A percentile compares a stretch with the other conserved stretches of the same genome.
phyloP scores from a whole-genome alignment of 2,329 filamentous ascomycete genomes.

The Chaetomium olivaceum region DNA sequence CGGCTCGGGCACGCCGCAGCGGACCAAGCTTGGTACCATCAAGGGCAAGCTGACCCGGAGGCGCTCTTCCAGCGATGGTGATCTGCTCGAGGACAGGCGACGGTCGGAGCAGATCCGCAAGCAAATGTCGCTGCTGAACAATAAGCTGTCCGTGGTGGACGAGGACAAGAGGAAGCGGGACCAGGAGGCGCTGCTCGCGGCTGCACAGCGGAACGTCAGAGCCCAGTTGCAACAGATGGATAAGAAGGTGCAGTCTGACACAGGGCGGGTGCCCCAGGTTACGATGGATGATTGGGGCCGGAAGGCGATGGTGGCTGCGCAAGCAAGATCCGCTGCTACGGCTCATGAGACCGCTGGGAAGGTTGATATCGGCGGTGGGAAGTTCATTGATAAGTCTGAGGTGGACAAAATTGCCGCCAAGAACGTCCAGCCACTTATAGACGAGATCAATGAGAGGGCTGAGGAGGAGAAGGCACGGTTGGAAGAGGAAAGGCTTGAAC shows the following conservation, averaged over 20 bases:
- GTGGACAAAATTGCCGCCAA: conserved; percentile 77
- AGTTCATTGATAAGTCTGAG: conserved; percentile 73
- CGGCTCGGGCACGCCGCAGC: conserved; percentile 47
- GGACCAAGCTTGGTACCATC: conserved; percentile 49
- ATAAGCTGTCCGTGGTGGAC: conserved; percentile 67
- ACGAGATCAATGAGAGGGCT: conserved; percentile 80
- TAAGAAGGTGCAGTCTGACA: conserved; percentile 73
- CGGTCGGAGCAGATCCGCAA: conserved; percentile 71
- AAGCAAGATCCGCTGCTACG: conserved; percentile 63
- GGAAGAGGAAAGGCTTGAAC: conserved; percentile 61
- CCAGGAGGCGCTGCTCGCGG: conserved; percentile 71
- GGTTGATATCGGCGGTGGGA: conserved; percentile 75
- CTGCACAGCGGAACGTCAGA: conserved; percentile 84
- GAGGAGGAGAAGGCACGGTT: conserved; percentile 70
- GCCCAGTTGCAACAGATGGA: conserved; percentile 78
- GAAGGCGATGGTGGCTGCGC: conserved; percentile 70
- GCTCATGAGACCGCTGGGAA: conserved; percentile 56
- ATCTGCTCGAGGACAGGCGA: conserved; percentile 61
- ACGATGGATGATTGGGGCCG: conserved; percentile 76
- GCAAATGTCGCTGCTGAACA: conserved; percentile 78
- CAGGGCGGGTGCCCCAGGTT: conserved; percentile 69
- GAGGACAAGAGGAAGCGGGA: conserved; percentile 73
- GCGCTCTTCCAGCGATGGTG: conserved; percentile 67
- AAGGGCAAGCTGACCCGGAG: conserved; percentile 57
- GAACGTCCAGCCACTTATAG: conserved; percentile 77